These are phyloP conservation scores for Davidsoniella neocaledoniae DNA, from an alignment of 2,329 filamentous ascomycete species.

Conservation along the genomic window DNA sequence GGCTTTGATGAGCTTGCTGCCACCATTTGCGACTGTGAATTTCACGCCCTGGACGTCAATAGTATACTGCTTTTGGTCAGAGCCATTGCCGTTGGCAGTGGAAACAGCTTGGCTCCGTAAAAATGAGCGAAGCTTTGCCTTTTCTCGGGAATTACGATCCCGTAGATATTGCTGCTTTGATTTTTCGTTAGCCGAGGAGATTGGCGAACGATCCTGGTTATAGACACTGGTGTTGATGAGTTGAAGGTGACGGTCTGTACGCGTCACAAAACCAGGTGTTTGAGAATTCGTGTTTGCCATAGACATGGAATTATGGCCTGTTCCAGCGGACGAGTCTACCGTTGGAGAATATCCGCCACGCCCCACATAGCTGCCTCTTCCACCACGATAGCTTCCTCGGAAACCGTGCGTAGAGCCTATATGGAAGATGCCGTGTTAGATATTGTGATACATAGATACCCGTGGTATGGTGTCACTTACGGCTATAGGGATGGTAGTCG, in stretches of 20 bases:
- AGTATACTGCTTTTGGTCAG: constrained; percentile 10
- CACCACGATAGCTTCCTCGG: constrained; percentile 18
- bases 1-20: constrained; percentile 65
- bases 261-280: constrained; percentile 42
- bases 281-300: constrained; percentile 13
- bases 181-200: constrained; percentile 15
- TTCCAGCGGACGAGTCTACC: constrained; percentile 19
- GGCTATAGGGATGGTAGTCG: constrained; percentile 18
- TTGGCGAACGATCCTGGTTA: constrained; percentile 17
- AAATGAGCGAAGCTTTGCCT: constrained; percentile 5
- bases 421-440: background rate
- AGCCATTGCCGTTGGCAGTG: background rate
- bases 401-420: constrained; percentile 6
- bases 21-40: constrained; percentile 57
- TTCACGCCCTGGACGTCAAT: constrained; percentile 46
- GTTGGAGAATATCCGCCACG: background rate
- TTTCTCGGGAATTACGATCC: constrained; percentile 3
- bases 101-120: constrained; percentile 2
- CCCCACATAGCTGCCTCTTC: constrained; percentile 16
- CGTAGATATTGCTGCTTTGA: constrained; percentile 2
- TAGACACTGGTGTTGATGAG: constrained; percentile 59
- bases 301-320: background rate
- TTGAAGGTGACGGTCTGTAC: constrained; percentile 61
- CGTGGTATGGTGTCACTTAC: constrained; percentile 18
- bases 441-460: background rate